These are phyloP conservation scores for Leccinum broughii DNA, from an alignment of 768 basidiomycete genomes.

Conservation along the genomic window DNA sequence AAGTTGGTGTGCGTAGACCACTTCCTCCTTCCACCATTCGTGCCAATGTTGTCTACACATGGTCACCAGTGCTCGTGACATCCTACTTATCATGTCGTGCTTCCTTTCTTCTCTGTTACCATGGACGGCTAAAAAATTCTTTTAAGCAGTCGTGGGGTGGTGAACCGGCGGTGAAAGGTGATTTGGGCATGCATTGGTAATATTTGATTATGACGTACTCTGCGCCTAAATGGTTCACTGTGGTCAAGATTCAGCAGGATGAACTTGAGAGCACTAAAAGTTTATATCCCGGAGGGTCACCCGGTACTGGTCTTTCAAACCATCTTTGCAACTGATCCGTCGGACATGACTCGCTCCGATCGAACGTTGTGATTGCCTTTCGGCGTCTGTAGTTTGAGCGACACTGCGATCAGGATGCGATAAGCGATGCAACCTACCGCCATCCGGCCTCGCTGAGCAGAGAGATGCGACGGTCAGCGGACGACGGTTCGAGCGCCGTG, in stretches of 20 bases:
- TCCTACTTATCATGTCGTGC: too few relatives aligned
- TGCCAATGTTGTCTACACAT: too few relatives aligned
- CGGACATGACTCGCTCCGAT: conserved; percentile 73
- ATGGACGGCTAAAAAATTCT: background rate
- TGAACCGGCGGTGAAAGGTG: background rate
- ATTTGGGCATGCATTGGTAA: background rate
- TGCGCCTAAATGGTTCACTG: background rate
- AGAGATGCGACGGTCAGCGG: conserved; percentile 76
- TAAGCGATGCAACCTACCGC: conserved; percentile 73
- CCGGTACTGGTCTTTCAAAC: conserved; percentile 92
- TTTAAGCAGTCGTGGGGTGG: background rate
- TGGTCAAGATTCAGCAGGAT: conserved; percentile 89
- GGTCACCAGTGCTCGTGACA: too few relatives aligned
- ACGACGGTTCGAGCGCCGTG: conserved; percentile 29
- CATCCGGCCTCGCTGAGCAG: conserved; percentile 72
- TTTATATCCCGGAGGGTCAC: conserved; percentile 43
- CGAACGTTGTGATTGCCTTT: conserved; percentile 73
- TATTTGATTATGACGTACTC: background rate
- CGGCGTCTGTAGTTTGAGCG: conserved; percentile 92
- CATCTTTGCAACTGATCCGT: conserved; percentile 79
- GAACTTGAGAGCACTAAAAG: conserved; percentile 64
- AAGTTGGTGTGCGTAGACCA: too few relatives aligned
- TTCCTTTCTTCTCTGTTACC: background rate
- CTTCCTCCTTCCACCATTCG: too few relatives aligned
- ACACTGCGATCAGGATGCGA: conserved; percentile 64